A percentile compares a stretch with the other conserved stretches of the same genome.
Conservation (phyloP, 1,284 basidiomycete genomes). For the Papiliotrema terrestris region DNA sequence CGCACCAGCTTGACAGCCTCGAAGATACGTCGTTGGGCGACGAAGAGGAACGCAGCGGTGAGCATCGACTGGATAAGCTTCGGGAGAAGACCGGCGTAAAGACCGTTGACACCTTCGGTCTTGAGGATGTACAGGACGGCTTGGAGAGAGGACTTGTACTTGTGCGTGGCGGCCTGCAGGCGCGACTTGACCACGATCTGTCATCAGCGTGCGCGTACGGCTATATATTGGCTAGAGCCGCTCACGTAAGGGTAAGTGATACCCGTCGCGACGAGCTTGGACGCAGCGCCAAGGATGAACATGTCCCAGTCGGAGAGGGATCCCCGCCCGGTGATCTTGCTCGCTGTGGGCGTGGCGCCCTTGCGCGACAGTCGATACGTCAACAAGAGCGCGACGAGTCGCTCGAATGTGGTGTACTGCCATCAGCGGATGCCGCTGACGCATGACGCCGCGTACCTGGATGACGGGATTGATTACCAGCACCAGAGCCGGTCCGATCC, state of each 20-base stretch:
- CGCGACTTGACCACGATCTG: conserved; percentile 51
- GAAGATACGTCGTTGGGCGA: conserved; percentile 65
- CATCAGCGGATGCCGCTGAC: background rate
- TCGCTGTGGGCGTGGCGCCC: conserved; percentile 23
- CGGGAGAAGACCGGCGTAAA: conserved; percentile 79
- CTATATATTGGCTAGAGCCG: no score
- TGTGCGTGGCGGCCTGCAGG: conserved; percentile 50
- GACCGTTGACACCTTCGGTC: conserved; percentile 70
- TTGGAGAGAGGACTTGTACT: conserved; percentile 46
- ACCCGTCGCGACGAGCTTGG: conserved; percentile 62
- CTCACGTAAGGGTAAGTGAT: conserved; percentile 49
- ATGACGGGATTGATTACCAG: conserved; percentile 95
- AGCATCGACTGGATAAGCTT: conserved; percentile 86
- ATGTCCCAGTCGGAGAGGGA: conserved; percentile 77
- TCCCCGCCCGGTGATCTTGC: conserved; percentile 47
- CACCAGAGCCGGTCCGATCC: conserved; percentile 90
- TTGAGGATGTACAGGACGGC: conserved; percentile 57
- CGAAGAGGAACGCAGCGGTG: conserved; percentile 85
- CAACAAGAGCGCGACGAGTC: conserved; percentile 54
- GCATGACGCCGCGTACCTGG: conserved; percentile 45
- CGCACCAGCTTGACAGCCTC: conserved; percentile 46
- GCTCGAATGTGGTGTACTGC: conserved; percentile 75
- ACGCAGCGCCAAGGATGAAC: conserved; percentile 83
- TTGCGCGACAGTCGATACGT: conserved; percentile 19
- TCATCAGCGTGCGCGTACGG: conserved; percentile 5